Evolutionary conservation across 2,329 filamentous ascomycete genomes (phyloP).

Genomic region (Apiospora kogelbergensis): DNA sequence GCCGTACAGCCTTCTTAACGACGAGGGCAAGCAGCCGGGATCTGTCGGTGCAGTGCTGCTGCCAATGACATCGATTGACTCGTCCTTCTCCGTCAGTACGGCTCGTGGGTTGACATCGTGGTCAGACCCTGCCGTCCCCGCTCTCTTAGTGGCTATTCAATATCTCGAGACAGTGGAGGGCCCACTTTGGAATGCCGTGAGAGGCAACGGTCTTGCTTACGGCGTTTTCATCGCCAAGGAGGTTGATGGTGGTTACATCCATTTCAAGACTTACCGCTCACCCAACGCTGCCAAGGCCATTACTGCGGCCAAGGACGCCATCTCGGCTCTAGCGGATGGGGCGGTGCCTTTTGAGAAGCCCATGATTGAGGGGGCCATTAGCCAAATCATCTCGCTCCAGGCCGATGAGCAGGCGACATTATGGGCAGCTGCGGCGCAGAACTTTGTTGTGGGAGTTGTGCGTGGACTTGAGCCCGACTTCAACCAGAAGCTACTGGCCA

Average conservation of each 20-base stretch:
- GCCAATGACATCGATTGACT: conserved; percentile 90
- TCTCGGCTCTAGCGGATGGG: conserved; percentile 73
- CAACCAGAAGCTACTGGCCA: conserved; percentile 72
- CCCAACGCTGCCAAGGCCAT: conserved; percentile 89
- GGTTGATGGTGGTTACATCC: conserved; percentile 75
- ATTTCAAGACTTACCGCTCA: conserved; percentile 86
- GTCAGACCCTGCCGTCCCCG: conserved; percentile 74
- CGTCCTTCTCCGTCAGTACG: conserved; percentile 80
- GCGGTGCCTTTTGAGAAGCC: conserved; percentile 72
- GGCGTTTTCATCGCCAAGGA: conserved; percentile 78
- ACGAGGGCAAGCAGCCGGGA: conserved; percentile 73
- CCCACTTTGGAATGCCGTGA: conserved; percentile 89
- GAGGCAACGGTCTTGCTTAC: conserved; percentile 91
- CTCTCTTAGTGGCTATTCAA: conserved; percentile 82
- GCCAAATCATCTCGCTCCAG: conserved; percentile 80
- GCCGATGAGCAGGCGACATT: conserved; percentile 89
- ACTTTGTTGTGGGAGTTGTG: conserved; percentile 81
- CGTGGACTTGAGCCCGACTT: conserved; percentile 75
- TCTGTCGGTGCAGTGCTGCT: conserved; percentile 74
- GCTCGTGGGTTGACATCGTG: conserved; percentile 73
- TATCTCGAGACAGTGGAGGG: conserved; percentile 95
- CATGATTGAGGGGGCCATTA: conserved; percentile 86
- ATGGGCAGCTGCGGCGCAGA: conserved; percentile 75
- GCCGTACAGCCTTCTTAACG: conserved; percentile 69
- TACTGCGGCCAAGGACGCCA: conserved; percentile 69